Evolutionary conservation across 352 stramenopile species (phyloP), one percentile per base, ranked within the genome.

Genomic region (Phytopythium vexans): DNA sequence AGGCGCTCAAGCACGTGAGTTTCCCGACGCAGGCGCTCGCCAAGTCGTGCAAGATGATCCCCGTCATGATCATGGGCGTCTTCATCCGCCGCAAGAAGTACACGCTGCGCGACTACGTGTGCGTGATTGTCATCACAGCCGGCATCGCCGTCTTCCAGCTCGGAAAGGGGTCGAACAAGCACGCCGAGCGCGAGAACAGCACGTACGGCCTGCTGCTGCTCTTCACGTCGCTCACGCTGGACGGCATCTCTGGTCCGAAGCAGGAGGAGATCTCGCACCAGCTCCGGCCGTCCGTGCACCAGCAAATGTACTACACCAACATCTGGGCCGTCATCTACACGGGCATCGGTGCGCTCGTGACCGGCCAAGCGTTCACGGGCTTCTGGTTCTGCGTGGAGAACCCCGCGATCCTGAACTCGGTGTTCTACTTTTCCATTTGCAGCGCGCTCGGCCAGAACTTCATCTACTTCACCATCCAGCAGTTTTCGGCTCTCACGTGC

Each of bases 31-130:
- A 98, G 56, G 97, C 96, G n/a, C 83, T 99, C 9, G 97, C 94
- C 45, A 99, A 99, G 73, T 97, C 83, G 65, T 98, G 96, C 68
- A 99, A 99, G 71, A 99, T 99, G 96, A 97, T 98, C 52, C 97
- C 97, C 5, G 96, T 99, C 45, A 97, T 97, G 89, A 62, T 97
- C 63, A 96, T 96, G 82, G 89, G 89, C 48, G 89, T 97, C 46
- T 66, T 97, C 62, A 92, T 97, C 54, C 83, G 88, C n/a, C 77
- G 88, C 54, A 96, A 96, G 58, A 89, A 92, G 46, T 97, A 97
- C 68, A 86, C 78, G 37, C 35, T 93, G 44, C 72, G 77, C 32
- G 88, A 97, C 61, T 97, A 96, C 69, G 63, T 97, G 35, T 96
- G 88, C 43, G 88, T 97, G 42, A 15, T 94, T 48, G 82, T 96